Evolutionary conservation across 2,329 filamentous ascomycete genomes (phyloP), one percentile per base, ranked within the genome.

Genomic region (Curvularia sp.): DNA sequence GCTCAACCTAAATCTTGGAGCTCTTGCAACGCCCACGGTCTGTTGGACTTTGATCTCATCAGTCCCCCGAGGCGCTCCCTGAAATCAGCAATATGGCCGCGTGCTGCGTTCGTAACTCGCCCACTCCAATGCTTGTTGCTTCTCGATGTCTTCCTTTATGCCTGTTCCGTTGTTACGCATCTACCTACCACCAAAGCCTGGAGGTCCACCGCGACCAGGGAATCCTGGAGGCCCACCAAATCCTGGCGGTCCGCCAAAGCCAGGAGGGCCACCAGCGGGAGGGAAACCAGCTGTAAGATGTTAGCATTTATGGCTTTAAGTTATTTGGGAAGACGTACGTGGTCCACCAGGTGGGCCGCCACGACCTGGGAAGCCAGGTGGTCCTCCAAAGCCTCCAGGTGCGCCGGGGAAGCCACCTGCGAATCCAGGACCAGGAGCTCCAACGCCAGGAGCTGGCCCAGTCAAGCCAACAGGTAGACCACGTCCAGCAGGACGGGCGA

Each of bases 401-500:
- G 77, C 77, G 46, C 75, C 78, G 45, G 77, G 78, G 52, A 71
- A 72, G 19, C 69, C 71, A 49, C 69, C 84, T 56, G 83, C 84
- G 45, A 82, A 83, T 18, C 84, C 82, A 53, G 90, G 89, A 49
- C 90, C 89, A 55, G 87, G 90, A 59, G 88, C 89, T 71, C 92
- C 94, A 74, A 97, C 89, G 74, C 93, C 94, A 73, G 90, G 89
- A 78, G 92, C 92, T 74, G 94, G 94, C 30, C 94, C 93, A 70
- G 92, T 92, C 64, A 98, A 84, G 53, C 93, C 93, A 70, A 94
- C 86, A 30, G 92, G 89, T 74, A 83, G 80, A 76, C 95, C 95
- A 78, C 95, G 87, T 69, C 95, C 95, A 72, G 93, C 93, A 69
- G 95, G 93, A 75, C 93, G 89, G 65, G 92, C 90, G 67, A 98